Evolutionary conservation across 2,329 filamentous ascomycete genomes (phyloP).

Genomic region (Purpureocillium lavendulum): DNA sequence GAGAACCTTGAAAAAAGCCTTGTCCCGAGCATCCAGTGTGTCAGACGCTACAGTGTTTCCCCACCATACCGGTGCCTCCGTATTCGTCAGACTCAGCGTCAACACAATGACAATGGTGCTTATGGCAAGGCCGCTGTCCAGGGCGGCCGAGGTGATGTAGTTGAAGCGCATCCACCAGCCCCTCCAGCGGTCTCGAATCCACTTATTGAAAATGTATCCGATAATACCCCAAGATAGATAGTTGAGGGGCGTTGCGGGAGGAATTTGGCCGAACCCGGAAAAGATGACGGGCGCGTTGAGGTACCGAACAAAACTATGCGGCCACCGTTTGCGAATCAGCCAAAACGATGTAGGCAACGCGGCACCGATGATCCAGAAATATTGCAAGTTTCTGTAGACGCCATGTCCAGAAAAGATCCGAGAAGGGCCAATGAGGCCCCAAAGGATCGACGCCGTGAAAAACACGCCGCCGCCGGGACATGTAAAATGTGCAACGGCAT

Average conservation of each 20-base stretch:
- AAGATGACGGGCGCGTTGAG: slow-evolving; percentile 51
- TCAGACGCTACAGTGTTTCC: slow-evolving; percentile 30
- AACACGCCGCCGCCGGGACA: too few species aligned
- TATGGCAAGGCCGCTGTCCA: slow-evolving; percentile 32
- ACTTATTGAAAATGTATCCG: slow-evolving; percentile 50
- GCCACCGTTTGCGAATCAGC: too few species aligned
- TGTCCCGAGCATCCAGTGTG: slow-evolving; percentile 47
- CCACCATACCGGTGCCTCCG: slow-evolving; percentile 35
- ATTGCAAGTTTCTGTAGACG: too few species aligned
- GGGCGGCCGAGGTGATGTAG: slow-evolving; percentile 31
- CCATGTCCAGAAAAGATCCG: too few species aligned
- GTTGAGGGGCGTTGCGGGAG: slow-evolving; percentile 50
- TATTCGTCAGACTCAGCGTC: slow-evolving; percentile 31
- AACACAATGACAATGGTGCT: slow-evolving; percentile 33
- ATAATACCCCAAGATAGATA: slow-evolving; percentile 51
- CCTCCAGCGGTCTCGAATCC: slow-evolving; percentile 40
- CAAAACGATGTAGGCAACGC: too few species aligned
- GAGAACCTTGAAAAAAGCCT: slow-evolving; percentile 41
- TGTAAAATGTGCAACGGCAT: too few species aligned
- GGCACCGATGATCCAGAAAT: too few species aligned
- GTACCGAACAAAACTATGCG: slow-evolving; percentile 37
- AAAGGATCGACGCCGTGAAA: too few species aligned
- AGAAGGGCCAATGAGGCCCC: too few species aligned
- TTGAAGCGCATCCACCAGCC: slow-evolving; percentile 46
- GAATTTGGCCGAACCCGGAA: slow-evolving; percentile 42